Percentiles rank a stretch among this genome's conserved stretches.
These are phyloP conservation scores for Rhodosporidiobolus sp. DNA, from an alignment of 768 basidiomycete genomes.

Conservation along the genomic window DNA sequence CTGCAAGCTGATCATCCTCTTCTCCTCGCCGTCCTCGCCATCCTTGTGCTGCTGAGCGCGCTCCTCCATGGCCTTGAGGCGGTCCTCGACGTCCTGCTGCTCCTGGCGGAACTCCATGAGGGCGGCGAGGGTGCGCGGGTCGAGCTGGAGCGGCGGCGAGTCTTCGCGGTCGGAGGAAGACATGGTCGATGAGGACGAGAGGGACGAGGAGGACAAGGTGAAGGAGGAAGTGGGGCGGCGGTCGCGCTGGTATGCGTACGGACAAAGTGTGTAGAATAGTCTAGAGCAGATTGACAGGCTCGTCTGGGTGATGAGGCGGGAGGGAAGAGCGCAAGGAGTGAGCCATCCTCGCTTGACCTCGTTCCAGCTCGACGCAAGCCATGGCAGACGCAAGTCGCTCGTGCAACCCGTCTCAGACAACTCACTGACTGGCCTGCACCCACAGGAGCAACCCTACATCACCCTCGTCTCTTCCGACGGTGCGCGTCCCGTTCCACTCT, in stretches of 20 bases:
- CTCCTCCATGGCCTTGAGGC: conserved; percentile 36
- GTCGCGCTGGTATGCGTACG: background rate
- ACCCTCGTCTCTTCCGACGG: conserved; percentile 35
- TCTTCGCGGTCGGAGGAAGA: conserved; percentile 2
- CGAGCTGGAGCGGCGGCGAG: conserved; percentile 37
- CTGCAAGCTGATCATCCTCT: conserved; percentile 40
- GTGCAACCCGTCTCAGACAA: background rate
- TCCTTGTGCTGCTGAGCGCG: conserved; percentile 20
- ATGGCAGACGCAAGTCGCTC: background rate
- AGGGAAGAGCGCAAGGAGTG: no score
- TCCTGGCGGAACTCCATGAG: conserved; percentile 38
- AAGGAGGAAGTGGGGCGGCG: background rate
- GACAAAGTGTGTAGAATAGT: background rate
- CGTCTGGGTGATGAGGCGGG: background rate
- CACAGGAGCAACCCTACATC: conserved; percentile 23
- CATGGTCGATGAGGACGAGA: background rate
- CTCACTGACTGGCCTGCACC: background rate
- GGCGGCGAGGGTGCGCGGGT: conserved; percentile 41
- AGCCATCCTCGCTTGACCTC: background rate
- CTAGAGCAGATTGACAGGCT: background rate
- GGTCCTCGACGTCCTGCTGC: conserved; percentile 31
- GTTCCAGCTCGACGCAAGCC: background rate
- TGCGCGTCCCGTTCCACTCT: background rate
- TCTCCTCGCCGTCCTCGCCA: conserved; percentile 8
- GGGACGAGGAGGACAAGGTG: background rate